Evolutionary conservation across 768 basidiomycete species (phyloP).

Genomic region (Mycena galopus): DNA sequence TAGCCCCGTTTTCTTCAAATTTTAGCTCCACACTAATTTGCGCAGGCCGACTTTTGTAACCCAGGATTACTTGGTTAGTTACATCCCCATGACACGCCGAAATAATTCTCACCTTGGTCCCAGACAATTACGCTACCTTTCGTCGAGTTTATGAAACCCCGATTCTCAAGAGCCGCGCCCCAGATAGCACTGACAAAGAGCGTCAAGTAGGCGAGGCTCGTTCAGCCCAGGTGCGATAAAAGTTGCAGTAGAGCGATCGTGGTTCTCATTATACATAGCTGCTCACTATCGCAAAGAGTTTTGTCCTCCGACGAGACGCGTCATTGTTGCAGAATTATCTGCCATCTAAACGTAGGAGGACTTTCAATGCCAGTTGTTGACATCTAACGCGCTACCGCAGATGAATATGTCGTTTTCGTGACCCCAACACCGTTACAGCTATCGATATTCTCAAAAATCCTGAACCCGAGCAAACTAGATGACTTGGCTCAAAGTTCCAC

Average conservation of each 20-base stretch:
- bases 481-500: constrained; percentile 78
- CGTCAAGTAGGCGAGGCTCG: constrained; percentile 84
- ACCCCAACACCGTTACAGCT: constrained; percentile 89
- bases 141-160: constrained; percentile 87
- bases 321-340: constrained; percentile 85
- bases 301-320: constrained; percentile 92
- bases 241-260: background rate
- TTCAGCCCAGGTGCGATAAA: constrained; percentile 71
- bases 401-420: constrained; percentile 98
- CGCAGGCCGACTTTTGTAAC: constrained; percentile 92
- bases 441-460: constrained; percentile 80
- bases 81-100: constrained; percentile 2
- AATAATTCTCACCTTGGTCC: constrained; percentile 3
- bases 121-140: constrained; percentile 84
- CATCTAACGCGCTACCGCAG: constrained; percentile 54
- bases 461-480: constrained; percentile 78
- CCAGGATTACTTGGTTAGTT: constrained; percentile 87
- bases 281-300: constrained; percentile 80
- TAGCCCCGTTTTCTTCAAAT: constrained; percentile 47
- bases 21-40: constrained; percentile 1
- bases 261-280: constrained; percentile 59
- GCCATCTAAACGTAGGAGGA: constrained; percentile 87
- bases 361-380: background rate
- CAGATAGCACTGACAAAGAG: constrained; percentile 78
- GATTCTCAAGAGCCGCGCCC: constrained; percentile 88